Percentiles rank a stretch among this genome's conserved stretches.
phyloP scores from a whole-genome alignment of 495 filamentous ascomycete genomes.

The Penicillium macrosclerotiorum region DNA sequence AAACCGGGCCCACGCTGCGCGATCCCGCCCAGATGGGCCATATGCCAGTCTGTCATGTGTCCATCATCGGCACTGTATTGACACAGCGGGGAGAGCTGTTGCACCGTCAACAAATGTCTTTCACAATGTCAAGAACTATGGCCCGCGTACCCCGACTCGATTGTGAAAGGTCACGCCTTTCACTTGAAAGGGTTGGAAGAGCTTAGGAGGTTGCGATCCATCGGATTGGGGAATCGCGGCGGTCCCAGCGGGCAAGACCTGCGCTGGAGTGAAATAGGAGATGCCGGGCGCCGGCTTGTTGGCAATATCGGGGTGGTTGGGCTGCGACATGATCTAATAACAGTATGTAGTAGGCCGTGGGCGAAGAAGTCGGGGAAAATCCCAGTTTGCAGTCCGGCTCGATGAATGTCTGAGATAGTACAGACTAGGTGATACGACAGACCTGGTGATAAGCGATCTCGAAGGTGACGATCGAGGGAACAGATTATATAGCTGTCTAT shows the following conservation, averaged over 20 bases:
- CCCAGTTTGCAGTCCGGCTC: too few species aligned
- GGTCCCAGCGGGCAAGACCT: slow-evolving; percentile 59
- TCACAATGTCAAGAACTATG: not conserved
- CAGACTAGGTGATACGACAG: too few species aligned
- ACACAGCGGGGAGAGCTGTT: slow-evolving; percentile 54
- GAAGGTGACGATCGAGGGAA: too few species aligned
- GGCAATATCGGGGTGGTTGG: slow-evolving; percentile 24
- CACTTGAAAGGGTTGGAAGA: slow-evolving; percentile 63
- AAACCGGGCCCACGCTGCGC: slow-evolving; percentile 60
- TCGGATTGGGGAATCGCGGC: slow-evolving; percentile 58
- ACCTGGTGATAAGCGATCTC: too few species aligned
- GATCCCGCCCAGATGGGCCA: slow-evolving; percentile 53
- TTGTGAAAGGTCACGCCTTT: slow-evolving; percentile 57
- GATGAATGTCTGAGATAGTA: too few species aligned
- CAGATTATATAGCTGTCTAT: too few species aligned
- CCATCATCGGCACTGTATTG: slow-evolving; percentile 65
- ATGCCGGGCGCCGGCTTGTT: slow-evolving; percentile 49
- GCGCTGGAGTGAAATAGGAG: slow-evolving; percentile 62
- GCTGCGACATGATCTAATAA: slow-evolving; percentile 3
- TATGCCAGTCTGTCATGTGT: slow-evolving; percentile 59
- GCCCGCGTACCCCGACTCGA: slow-evolving; percentile 14
- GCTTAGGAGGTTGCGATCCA: slow-evolving; percentile 57
- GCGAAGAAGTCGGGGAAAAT: not conserved
- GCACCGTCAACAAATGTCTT: not conserved
- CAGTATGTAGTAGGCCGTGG: not conserved